phyloP scores from a whole-genome alignment of 768 basidiomycete genomes.

The Termitomyces eurrhizus region DNA sequence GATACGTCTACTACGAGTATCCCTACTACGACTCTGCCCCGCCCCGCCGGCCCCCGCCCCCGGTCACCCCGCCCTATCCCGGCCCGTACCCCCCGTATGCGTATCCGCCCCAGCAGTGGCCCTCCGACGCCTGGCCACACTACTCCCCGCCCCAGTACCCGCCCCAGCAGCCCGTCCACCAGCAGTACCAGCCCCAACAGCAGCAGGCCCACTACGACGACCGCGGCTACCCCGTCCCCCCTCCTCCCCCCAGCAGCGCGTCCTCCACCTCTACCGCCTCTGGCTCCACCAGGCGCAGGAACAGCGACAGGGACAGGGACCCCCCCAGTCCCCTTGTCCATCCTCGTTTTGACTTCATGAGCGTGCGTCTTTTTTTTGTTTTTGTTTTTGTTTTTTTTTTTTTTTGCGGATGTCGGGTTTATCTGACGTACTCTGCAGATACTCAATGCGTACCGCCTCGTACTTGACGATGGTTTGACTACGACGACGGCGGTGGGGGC shows the following conservation, averaged over 20 bases:
- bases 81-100: background rate
- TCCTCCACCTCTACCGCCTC: background rate
- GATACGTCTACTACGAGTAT: conserved; percentile 62
- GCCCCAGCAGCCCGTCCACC: conserved; percentile 3
- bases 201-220: background rate
- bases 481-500: background rate
- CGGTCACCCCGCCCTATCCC: background rate
- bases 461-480: background rate
- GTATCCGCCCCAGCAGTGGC: conserved; percentile 9
- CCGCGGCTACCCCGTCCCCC: background rate
- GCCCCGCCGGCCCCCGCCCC: background rate
- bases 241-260: background rate
- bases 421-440: background rate
- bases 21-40: conserved; percentile 5
- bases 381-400: too few relatives aligned
- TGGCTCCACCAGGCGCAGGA: background rate
- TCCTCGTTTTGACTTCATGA: background rate
- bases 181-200: conserved; percentile 8
- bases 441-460: background rate
- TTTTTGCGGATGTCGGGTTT: too few relatives aligned
- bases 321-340: background rate
- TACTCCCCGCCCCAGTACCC: conserved; percentile 6
- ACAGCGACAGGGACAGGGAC: background rate
- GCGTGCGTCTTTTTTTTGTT: background rate
- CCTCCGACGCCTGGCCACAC: background rate